phyloP scores from a whole-genome alignment of 139 green algal genomes.

The Tetradesmus lagerheimii region DNA sequence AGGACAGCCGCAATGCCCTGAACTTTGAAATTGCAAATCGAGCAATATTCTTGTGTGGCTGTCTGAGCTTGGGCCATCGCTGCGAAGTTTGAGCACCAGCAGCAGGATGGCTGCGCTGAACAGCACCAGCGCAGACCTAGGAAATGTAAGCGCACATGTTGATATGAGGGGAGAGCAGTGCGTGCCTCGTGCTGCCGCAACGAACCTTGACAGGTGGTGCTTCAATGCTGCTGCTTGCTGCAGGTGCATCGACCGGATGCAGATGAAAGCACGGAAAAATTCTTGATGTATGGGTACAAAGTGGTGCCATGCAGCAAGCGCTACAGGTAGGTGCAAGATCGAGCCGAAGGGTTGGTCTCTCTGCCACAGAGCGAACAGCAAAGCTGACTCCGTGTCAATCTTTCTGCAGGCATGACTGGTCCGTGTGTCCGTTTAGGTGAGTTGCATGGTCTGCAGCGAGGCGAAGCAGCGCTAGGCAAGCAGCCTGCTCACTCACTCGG shows the following conservation, averaged over 20 bases:
- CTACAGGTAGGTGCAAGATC: constrained; percentile 41
- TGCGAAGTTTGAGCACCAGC: neutral
- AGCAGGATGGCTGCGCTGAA: neutral
- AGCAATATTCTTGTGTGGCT: neutral
- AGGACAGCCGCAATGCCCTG: neutral
- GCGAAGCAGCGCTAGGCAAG: neutral
- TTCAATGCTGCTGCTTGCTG: neutral
- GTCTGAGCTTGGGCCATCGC: neutral
- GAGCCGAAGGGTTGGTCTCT: neutral
- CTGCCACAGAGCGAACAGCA: neutral
- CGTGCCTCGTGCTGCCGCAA: neutral
- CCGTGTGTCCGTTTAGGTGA: constrained; percentile 42
- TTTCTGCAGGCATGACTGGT: constrained; percentile 49
- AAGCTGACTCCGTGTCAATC: neutral
- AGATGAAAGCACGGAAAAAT: constrained; percentile 34
- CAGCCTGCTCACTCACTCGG: neutral
- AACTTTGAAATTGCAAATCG: neutral
- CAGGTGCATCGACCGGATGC: neutral
- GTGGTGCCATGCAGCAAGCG: constrained; percentile 50
- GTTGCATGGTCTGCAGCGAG: neutral
- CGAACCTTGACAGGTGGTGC: neutral
- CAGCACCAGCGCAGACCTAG: neutral
- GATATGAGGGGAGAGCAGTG: neutral
- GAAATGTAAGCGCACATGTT: neutral
- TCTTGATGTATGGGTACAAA: constrained; percentile 42